These are phyloP conservation scores for Typha latifolia DNA, from an alignment of 176 grass and related monocot species.

Conservation along the genomic window DNA sequence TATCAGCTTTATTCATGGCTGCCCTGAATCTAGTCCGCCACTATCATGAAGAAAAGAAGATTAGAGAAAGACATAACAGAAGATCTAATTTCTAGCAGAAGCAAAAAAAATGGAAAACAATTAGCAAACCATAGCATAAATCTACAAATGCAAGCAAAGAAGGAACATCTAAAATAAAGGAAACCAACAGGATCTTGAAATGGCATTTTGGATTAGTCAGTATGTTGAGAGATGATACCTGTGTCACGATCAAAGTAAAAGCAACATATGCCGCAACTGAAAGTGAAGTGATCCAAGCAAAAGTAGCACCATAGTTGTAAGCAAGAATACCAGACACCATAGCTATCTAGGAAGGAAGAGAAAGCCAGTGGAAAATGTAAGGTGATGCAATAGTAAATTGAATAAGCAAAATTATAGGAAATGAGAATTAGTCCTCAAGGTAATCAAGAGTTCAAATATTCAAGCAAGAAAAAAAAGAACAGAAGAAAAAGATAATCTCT, in stretches of 20 bases:
- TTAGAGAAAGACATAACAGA: not conserved
- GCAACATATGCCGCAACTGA: constrained; percentile 85
- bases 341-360: constrained; percentile 54
- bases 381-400: not conserved
- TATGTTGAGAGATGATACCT: constrained; percentile 38
- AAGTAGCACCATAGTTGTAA: constrained; percentile 83
- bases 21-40: constrained; percentile 92
- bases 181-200: not conserved
- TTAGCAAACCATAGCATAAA: not conserved
- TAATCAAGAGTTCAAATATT: not conserved
- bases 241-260: constrained; percentile 94
- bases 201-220: constrained; percentile 7
- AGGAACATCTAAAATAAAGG: too few species aligned
- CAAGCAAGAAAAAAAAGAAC: too few species aligned
- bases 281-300: constrained; percentile 98
- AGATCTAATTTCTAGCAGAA: not conserved
- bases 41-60: constrained; percentile 32
- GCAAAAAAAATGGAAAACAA: not conserved
- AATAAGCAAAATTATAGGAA: not conserved
- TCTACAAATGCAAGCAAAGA: not conserved
- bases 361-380: constrained; percentile 15
- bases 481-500: not conserved
- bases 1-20: constrained; percentile 98
- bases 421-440: not conserved
- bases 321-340: constrained; percentile 98